Evolutionary conservation across 192 early-diverging fungal genomes (phyloP), one percentile per base, ranked within the genome.

Genomic region (Phycomyces nitens): DNA sequence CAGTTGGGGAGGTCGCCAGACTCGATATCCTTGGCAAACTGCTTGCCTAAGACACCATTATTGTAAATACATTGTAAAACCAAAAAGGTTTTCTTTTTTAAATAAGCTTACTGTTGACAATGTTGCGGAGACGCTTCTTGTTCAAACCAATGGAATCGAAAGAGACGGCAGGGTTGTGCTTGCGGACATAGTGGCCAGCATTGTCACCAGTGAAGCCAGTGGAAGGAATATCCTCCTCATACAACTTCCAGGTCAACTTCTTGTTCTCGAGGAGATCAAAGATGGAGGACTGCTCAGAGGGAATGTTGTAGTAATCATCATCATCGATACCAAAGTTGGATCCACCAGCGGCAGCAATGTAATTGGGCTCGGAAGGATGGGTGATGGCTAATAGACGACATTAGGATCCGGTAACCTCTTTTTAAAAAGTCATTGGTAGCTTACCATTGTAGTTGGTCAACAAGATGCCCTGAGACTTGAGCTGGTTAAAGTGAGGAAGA

Each of bases 341-440:
- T 27, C 83, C 83, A 44, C 60, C 72, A 50, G 78, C 75, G 40
- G 84, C 75, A 26, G 83, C 85, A 59, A 90, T 65, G 72, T 91
- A 92, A 75, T 92, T 92, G 59, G 86, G 86, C 68, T 91, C 80
- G 42, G 85, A 87, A 14, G 87, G 88, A 64, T 88, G 86, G 26
- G 71, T 72, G 23, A 72, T 42, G 15, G 65, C 68, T 61, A 60
- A 15, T 52, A 61, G 0, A 50, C 12, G 8, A 4, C 16, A 61
- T 61, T 51, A 61, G 49, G 1, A 20, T 18, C 1, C 27, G 44
- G 51, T 18, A 14, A 5, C 8, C 10, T 27, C 14, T 3, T n/a
- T 50, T 1, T 15, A 12, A 5, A 24, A 15, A 11, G 10, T 27
- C 23, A 41, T 22, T 23, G 8, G 22, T 20, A 18, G 22, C 57